Evolutionary conservation across 129 eudicot genomes (phyloP).

Genomic region (Artemisia annua): DNA sequence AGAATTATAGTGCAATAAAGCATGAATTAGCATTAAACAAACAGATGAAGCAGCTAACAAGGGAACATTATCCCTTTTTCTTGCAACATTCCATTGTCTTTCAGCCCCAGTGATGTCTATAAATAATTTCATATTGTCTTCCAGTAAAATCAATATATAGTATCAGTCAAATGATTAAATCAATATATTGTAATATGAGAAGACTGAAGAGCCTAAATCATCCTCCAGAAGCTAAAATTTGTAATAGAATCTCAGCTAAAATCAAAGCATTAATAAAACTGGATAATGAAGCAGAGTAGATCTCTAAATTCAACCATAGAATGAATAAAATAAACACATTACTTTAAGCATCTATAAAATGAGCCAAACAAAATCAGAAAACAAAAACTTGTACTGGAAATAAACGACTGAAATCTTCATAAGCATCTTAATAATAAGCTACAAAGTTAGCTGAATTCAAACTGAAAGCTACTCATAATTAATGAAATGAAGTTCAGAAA

Average conservation of each 20-base stretch:
- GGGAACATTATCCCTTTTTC: too few relatives aligned
- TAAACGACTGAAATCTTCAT: not conserved
- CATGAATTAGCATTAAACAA: too few relatives aligned
- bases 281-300: conserved; percentile 1
- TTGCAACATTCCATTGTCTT: too few relatives aligned
- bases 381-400: not conserved
- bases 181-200: too few relatives aligned
- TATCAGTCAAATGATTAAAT: too few relatives aligned
- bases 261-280: not conserved
- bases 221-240: not conserved
- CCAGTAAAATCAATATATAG: too few relatives aligned
- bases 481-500: not conserved
- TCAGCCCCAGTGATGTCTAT: too few relatives aligned
- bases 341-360: not conserved
- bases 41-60: too few relatives aligned
- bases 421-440: not conserved
- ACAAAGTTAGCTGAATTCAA: too few relatives aligned
- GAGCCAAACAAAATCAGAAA: not conserved
- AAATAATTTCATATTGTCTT: too few relatives aligned
- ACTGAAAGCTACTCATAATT: too few relatives aligned
- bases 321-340: not conserved
- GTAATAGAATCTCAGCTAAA: not conserved
- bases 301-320: not conserved
- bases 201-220: conserved; percentile 4
- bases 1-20: not conserved